A percentile compares a stretch with the other conserved stretches of the same genome.
Conservation (phyloP, 1,139 yeast genomes). For the Zygosaccharomyces pseudobailii region DNA sequence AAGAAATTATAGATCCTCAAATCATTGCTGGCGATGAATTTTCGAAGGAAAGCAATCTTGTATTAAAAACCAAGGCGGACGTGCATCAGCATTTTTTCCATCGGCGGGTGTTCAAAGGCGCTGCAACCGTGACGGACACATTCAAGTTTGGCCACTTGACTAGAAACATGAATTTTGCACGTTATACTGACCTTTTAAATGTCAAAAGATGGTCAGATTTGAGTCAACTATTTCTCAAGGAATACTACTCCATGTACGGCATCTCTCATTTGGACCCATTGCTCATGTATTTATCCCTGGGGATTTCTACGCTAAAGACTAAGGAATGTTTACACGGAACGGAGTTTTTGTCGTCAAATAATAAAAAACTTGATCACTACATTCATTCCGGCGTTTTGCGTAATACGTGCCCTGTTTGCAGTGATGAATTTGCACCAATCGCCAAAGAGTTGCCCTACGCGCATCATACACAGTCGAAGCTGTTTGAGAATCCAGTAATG, state of each 20-base stretch:
- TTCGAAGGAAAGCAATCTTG: conserved; percentile 1
- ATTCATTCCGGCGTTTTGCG: conserved; percentile 14
- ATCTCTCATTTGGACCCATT: conserved; percentile 63
- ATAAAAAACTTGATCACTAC: conserved; percentile 12
- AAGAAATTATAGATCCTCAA: conserved; percentile 34
- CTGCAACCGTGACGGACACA: neutral
- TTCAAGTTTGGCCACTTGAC: conserved; percentile 4
- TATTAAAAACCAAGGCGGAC: conserved; percentile 6
- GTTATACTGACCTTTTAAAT: conserved; percentile 43
- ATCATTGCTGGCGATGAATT: conserved; percentile 26
- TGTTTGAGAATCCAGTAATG: conserved; percentile 73
- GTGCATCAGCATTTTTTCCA: conserved; percentile 16
- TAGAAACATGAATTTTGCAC: conserved; percentile 25
- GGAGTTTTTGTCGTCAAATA: conserved; percentile 16
- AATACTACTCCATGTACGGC: conserved; percentile 67
- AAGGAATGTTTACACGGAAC: conserved; percentile 48
- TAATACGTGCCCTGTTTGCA: conserved; percentile 77
- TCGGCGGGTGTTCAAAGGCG: conserved; percentile 3
- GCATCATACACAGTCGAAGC: conserved; percentile 65
- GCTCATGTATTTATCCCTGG: conserved; percentile 65
- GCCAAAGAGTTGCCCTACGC: conserved; percentile 67
- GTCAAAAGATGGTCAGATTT: conserved; percentile 60
- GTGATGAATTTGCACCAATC: conserved; percentile 59
- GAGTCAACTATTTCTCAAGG: conserved; percentile 57
- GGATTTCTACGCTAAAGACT: conserved; percentile 74